Evolutionary conservation across 148 eudicot genomes (phyloP), one percentile per base, ranked within the genome.

Genomic region (Suaeda aralocaspica): DNA sequence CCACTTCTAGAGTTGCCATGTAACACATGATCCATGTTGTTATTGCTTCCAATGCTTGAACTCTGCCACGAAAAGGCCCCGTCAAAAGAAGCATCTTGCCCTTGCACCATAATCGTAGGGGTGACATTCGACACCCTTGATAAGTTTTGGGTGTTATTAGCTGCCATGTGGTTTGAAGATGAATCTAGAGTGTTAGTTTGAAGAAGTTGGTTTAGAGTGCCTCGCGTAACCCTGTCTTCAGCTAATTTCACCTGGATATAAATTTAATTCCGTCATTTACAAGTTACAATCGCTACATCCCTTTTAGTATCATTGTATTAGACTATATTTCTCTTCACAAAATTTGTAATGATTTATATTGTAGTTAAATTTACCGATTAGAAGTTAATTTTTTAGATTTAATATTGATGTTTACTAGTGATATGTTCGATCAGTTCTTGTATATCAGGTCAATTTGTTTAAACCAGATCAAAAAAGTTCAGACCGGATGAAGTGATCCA

Each of bases 151-250:
- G 71, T 30, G 41, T 36, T 36, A 41, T 59, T 73, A 24, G 78
- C 81, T 36, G 78, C 80, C 41, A 76, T 36, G 25, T 81, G 89
- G 14, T 90, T 80, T 19, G 86, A 73, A 73, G 49, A 11, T 39
- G 67, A 63, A n/a, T 50, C 50, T 5, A 80, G 30, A 89, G 50
- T 51, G 81, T 87, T 34, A 73, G 81, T 87, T 45, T 88, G 96
- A n/a, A 93, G 81, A 68, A 73, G 59, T 5, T 90, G 87, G 75
- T 84, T 82, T 33, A 91, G 67, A 74, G 96, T 85, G 73, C 96
- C 95, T 51, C 93, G 86, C 57, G 95, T 74, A 13, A 90, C 89
- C 92, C 84, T 81, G 72, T 88, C 98, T 70, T 93, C 96, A 16
- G 96, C 96, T 74, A 93, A 77, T 66, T 88, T 90, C 77, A 90